A percentile compares a stretch with the other conserved stretches of the same genome.
Evolutionary conservation across 2,329 filamentous ascomycete species (phyloP).

Genomic region (Fusarium brevicatenulatum): DNA sequence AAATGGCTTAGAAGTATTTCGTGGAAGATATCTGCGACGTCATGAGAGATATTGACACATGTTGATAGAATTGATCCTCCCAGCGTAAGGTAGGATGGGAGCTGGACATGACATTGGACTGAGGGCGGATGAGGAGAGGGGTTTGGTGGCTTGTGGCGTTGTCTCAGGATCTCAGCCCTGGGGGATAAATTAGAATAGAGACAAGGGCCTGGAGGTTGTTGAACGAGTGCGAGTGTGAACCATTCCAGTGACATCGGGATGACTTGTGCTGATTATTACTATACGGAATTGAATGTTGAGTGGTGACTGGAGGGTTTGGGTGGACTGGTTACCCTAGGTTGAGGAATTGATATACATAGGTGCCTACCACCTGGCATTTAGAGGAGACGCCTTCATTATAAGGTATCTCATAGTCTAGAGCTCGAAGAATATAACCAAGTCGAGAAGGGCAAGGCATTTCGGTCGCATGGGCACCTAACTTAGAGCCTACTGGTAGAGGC

Average conservation of each 20-base stretch:
- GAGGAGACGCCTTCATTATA: not conserved
- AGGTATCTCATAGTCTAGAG: not conserved
- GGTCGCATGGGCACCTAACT: not conserved
- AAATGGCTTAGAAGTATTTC: not conserved
- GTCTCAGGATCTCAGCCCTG: slow-evolving; percentile 33
- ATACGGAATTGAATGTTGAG: not conserved
- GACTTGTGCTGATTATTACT: not conserved
- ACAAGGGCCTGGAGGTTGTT: slow-evolving; percentile 1
- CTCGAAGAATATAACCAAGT: not conserved
- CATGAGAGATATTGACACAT: not conserved
- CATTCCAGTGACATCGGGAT: slow-evolving; percentile 32
- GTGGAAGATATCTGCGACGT: not conserved
- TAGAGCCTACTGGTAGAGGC: not conserved
- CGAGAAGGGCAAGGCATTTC: not conserved
- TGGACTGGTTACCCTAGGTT: not conserved
- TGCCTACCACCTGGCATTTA: not conserved
- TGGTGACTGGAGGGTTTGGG: not conserved
- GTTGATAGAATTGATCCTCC: not conserved
- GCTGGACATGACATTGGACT: not conserved
- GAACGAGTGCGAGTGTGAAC: not conserved
- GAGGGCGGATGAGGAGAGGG: slow-evolving; percentile 4
- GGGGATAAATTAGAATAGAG: not conserved
- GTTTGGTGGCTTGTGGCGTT: slow-evolving; percentile 24
- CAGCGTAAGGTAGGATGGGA: not conserved
- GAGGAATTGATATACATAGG: slow-evolving; percentile 1